phyloP scores from a whole-genome alignment of 164 flowering plant genomes.

The Aristolochia californica region DNA sequence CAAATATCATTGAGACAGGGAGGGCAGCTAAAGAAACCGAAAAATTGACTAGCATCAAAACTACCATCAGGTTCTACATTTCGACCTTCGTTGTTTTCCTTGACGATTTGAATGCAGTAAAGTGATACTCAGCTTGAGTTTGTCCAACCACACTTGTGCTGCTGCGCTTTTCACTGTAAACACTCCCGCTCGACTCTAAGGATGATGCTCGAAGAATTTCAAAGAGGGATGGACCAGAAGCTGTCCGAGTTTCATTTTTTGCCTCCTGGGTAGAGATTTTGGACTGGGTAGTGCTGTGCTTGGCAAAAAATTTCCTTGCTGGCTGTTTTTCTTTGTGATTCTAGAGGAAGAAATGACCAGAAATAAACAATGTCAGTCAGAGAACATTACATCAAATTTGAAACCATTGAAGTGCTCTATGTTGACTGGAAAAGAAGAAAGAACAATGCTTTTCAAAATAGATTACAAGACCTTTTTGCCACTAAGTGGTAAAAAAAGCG shows the following conservation, averaged over 20 bases:
- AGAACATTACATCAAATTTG: no score
- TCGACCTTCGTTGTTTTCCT: constrained; percentile 36
- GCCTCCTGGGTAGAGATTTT: constrained; percentile 27
- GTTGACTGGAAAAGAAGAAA: no score
- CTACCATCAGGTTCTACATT: constrained; percentile 17
- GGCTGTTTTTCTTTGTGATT: constrained; percentile 26
- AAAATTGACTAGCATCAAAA: no score
- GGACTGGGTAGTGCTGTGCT: constrained; percentile 32
- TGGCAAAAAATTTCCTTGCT: constrained; percentile 27
- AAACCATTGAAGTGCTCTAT: no score
- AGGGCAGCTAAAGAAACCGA: no score
- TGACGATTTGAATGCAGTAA: constrained; percentile 56
- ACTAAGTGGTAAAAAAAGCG: no score
- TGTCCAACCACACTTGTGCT: constrained; percentile 13
- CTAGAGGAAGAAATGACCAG: constrained; percentile 22
- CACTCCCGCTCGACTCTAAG: constrained; percentile 16
- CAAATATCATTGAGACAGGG: no score
- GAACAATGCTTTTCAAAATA: no score
- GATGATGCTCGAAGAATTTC: constrained; percentile 57
- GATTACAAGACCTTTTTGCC: no score
- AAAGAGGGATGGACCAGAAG: constrained; percentile 40
- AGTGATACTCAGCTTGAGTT: constrained; percentile 31
- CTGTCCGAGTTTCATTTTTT: constrained; percentile 12
- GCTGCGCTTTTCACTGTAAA: constrained; percentile 5
- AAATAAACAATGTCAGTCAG: background rate